phyloP scores from a whole-genome alignment of 2,329 filamentous ascomycete genomes.

The Dothistroma septosporum region DNA sequence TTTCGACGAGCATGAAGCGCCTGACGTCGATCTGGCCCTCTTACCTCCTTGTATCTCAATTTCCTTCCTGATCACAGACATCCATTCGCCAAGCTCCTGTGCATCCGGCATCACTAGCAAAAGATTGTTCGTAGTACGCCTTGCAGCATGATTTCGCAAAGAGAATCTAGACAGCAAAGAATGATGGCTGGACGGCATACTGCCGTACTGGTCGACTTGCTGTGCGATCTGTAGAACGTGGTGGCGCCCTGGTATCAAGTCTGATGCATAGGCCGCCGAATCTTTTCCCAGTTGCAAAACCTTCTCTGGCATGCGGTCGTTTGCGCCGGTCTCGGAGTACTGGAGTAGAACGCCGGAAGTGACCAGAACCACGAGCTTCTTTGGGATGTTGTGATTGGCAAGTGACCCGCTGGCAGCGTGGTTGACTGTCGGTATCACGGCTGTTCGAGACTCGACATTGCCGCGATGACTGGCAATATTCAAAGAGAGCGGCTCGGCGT shows the following conservation, averaged over 20 bases:
- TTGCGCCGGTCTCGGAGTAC: slow-evolving; percentile 66
- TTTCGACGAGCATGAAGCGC: slow-evolving; percentile 2
- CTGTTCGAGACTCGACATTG: slow-evolving; percentile 16
- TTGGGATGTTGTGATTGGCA: slow-evolving; percentile 51
- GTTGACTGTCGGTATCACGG: slow-evolving; percentile 16
- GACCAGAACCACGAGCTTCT: slow-evolving; percentile 68
- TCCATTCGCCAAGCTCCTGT: slow-evolving; percentile 73
- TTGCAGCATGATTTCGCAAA: slow-evolving; percentile 43
- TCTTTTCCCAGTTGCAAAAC: slow-evolving; percentile 67
- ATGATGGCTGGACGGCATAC: slow-evolving; percentile 46
- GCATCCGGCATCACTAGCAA: slow-evolving; percentile 69
- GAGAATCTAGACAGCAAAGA: slow-evolving; percentile 64
- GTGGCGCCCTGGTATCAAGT: slow-evolving; percentile 72
- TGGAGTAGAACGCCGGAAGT: slow-evolving; percentile 70
- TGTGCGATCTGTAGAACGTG: slow-evolving; percentile 76
- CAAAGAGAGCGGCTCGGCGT: slow-evolving; percentile 10
- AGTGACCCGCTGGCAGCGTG: slow-evolving; percentile 14
- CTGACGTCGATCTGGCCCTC: slow-evolving; percentile 54
- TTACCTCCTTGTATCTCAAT: slow-evolving; percentile 68
- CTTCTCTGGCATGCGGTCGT: slow-evolving; percentile 70
- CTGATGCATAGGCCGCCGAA: slow-evolving; percentile 75
- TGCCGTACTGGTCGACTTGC: slow-evolving; percentile 57
- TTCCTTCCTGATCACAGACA: slow-evolving; percentile 62
- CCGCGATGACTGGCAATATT: slow-evolving; percentile 8
- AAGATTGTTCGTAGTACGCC: slow-evolving; percentile 54